phyloP scores from a whole-genome alignment of 2,329 filamentous ascomycete species.

The Raffaelea deltoideospora region DNA sequence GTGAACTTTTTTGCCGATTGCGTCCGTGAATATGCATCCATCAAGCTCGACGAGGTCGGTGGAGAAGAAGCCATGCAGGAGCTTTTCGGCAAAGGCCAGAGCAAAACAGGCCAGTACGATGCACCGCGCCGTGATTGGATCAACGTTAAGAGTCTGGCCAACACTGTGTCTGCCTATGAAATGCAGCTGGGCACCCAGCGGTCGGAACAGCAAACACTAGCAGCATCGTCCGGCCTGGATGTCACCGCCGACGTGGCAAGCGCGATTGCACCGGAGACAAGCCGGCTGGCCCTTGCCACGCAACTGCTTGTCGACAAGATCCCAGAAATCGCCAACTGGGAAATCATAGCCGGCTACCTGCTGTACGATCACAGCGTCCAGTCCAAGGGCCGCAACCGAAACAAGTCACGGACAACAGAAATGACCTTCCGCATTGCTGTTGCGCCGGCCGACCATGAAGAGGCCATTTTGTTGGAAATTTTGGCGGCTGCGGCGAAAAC shows the following conservation, averaged over 20 bases:
- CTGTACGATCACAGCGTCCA: slow-evolving; percentile 76
- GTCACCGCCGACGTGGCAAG: slow-evolving; percentile 26
- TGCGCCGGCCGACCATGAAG: slow-evolving; percentile 61
- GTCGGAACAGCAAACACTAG: slow-evolving; percentile 1
- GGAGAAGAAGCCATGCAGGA: slow-evolving; percentile 67
- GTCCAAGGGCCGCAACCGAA: slow-evolving; percentile 19
- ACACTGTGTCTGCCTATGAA: slow-evolving; percentile 72
- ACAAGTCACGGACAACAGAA: slow-evolving; percentile 27
- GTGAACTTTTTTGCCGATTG: slow-evolving; percentile 83
- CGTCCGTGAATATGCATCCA: slow-evolving; percentile 66
- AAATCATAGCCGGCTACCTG: slow-evolving; percentile 75
- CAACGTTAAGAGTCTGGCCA: slow-evolving; percentile 77
- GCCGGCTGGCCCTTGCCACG: slow-evolving; percentile 66
- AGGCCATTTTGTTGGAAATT: slow-evolving; percentile 74
- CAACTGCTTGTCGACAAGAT: slow-evolving; percentile 76
- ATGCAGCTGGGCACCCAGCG: slow-evolving; percentile 39
- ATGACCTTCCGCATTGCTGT: slow-evolving; percentile 54
- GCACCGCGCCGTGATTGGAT: slow-evolving; percentile 74
- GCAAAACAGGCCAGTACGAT: slow-evolving; percentile 52
- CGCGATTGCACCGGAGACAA: slow-evolving; percentile 52
- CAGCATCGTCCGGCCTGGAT: slow-evolving; percentile 16
- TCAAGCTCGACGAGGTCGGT: slow-evolving; percentile 69
- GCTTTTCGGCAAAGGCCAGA: slow-evolving; percentile 49
- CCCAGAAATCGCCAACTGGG: slow-evolving; percentile 71
- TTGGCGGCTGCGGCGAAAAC: slow-evolving; percentile 70